phyloP scores from a whole-genome alignment of 208 protist species.

The Trypanosoma boissoni region DNA sequence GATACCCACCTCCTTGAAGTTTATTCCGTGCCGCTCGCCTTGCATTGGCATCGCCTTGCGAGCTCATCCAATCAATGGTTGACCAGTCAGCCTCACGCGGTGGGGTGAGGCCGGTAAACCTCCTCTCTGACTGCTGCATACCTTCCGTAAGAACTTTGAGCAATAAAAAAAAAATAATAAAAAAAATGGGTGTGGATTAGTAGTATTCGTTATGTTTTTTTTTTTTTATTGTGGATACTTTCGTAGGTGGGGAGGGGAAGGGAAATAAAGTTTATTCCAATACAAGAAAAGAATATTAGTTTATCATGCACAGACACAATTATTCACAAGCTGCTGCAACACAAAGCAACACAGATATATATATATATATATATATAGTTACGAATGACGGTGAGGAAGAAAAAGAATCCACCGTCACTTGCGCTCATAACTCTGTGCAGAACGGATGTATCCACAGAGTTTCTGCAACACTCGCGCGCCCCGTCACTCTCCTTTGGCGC shows the following conservation, averaged over 20 bases:
- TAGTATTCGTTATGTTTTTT: too few relatives aligned
- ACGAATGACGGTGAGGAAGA: too few relatives aligned
- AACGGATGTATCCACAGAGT: too few relatives aligned
- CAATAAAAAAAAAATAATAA: not conserved
- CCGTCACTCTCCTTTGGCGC: slow-evolving; percentile 40
- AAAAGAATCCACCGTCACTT: too few relatives aligned
- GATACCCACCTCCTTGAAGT: not conserved
- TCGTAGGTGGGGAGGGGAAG: too few relatives aligned
- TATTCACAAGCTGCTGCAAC: not conserved
- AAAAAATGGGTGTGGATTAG: too few relatives aligned
- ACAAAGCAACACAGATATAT: not conserved
- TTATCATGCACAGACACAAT: slow-evolving; percentile 1
- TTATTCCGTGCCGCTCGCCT: slow-evolving; percentile 23
- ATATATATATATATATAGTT: slow-evolving; percentile 1
- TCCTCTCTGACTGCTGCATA: slow-evolving; percentile 1
- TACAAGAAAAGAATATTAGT: too few relatives aligned
- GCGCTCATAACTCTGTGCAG: too few relatives aligned
- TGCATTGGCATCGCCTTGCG: slow-evolving; percentile 38
- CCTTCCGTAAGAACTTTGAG: too few relatives aligned
- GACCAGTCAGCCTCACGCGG: slow-evolving; percentile 53
- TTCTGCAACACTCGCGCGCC: not conserved
- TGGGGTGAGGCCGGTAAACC: slow-evolving; percentile 18
- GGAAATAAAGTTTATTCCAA: too few relatives aligned
- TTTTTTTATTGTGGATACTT: too few relatives aligned
- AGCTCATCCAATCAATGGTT: slow-evolving; percentile 66